Evolutionary conservation across 139 green algal genomes (phyloP), one percentile per base, ranked within the genome.

Genomic region (Zygnema cylindricum): DNA sequence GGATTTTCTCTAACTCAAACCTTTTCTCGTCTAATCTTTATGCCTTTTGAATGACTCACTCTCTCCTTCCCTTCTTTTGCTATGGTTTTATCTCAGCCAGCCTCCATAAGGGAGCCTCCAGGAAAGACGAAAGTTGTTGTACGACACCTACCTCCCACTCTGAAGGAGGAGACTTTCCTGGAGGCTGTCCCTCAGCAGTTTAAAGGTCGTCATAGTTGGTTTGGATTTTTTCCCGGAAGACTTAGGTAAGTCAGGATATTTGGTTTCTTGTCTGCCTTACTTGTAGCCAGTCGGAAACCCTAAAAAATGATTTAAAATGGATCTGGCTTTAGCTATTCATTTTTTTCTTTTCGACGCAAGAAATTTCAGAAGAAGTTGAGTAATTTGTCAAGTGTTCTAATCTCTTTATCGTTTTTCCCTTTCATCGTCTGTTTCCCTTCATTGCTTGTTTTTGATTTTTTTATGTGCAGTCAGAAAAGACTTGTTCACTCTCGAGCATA

Each of bases 151-250:
- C 86, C 86, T 21, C 86, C 86, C 57, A 78, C 42, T 21, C 40
- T 90, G 35, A 90, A 84, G 82, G 82, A 88, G 33, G 86, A 90
- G 32, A 22, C 35, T 30, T 85, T 90, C 33, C n/a, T 90, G 84
- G 86, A 90, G 81, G 86, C 40, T 22, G 16, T 90, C 1, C 54
- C 87, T 23, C 89, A 90, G 81, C 82, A 75, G 2, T 90, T 91
- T 7, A 23, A 30, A 36, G 86, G 86, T 23, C 35, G 82, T 30
- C 90, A 91, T 32, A 82, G 77, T 39, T 90, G 86, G 86, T 40
- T 91, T 22, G 39, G 30, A 2, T 89, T 90, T 39, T 88, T 89
- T 55, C 42, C 35, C 1, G 86, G 86, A 73, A 90, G 88, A 38
- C 38, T 38, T 30, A 32, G 69, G 82, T 88, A n/a, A 86, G 22